These are phyloP conservation scores for Chlamydomonas schloesseri DNA, from an alignment of 139 green algal species.

Conservation along the genomic window DNA sequence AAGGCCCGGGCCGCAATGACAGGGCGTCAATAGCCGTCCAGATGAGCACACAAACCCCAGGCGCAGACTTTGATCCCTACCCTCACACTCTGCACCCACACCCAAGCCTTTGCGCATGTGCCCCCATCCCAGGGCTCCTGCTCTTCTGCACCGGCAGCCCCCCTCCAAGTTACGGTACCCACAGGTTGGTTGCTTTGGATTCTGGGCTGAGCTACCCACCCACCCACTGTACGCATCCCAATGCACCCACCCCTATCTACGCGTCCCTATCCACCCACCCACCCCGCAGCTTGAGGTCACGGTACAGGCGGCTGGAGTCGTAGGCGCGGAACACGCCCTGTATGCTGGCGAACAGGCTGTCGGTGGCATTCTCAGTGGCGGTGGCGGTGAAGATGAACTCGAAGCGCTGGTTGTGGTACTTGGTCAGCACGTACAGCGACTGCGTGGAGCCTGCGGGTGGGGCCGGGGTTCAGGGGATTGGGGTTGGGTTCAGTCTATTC, in stretches of 20 bases:
- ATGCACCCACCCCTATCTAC: not conserved
- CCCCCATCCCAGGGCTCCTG: too few relatives aligned
- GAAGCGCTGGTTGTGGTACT: constrained; percentile 72
- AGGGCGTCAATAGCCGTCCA: too few relatives aligned
- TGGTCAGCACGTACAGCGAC: constrained; percentile 68
- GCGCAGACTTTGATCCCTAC: too few relatives aligned
- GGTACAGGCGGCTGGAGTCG: constrained; percentile 75
- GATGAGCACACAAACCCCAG: too few relatives aligned
- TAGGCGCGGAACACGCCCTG: constrained; percentile 75
- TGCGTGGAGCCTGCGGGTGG: constrained; percentile 54
- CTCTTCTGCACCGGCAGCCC: too few relatives aligned
- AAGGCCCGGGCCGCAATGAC: too few relatives aligned
- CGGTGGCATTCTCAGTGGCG: constrained; percentile 17
- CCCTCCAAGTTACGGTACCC: too few relatives aligned
- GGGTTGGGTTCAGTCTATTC: too few relatives aligned
- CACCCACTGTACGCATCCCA: not conserved
- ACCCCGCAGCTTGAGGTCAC: constrained; percentile 77
- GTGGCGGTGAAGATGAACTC: constrained; percentile 84
- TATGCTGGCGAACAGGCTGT: constrained; percentile 62
- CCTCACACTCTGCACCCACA: too few relatives aligned
- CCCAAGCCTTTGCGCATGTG: too few relatives aligned
- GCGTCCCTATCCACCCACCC: not conserved
- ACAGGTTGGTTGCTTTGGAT: too few relatives aligned
- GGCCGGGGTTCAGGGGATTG: not conserved
- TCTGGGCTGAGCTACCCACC: too few relatives aligned